Percentiles rank a stretch among this genome's conserved stretches.
Conservation (phyloP, 2,329 filamentous ascomycete species). For the Aspergillus sp. region DNA sequence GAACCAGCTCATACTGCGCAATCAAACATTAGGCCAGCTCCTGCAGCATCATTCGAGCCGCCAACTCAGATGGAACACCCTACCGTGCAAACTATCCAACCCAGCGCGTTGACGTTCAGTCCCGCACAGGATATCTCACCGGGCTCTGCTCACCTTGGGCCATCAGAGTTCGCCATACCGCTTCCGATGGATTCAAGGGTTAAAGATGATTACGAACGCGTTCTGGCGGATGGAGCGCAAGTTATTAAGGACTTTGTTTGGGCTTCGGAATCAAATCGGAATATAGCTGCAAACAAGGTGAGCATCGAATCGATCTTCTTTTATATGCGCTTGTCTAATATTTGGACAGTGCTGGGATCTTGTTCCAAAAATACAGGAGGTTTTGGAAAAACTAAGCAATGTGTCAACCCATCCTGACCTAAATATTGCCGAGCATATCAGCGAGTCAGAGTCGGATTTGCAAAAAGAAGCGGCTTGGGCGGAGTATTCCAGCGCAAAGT, state of each 20-base stretch:
- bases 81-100: constrained; percentile 31
- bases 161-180: constrained; percentile 35
- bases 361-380: constrained; percentile 25
- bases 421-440: constrained; percentile 35
- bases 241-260: constrained; percentile 24
- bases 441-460: constrained; percentile 25
- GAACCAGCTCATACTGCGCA: constrained; percentile 18
- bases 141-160: constrained; percentile 30
- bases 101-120: constrained; percentile 28
- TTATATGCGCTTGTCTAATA: constrained; percentile 9
- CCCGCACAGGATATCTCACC: constrained; percentile 19
- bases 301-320: constrained; percentile 2
- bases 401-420: constrained; percentile 40
- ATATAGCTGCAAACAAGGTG: constrained; percentile 20
- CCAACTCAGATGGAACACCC: constrained; percentile 20
- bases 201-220: constrained; percentile 36
- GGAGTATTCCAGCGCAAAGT: constrained; percentile 43
- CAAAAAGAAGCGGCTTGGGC: constrained; percentile 38
- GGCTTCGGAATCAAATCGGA: constrained; percentile 9
- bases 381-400: constrained; percentile 35
- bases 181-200: constrained; percentile 40
- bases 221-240: constrained; percentile 23
- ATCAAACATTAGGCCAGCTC: constrained; percentile 14
- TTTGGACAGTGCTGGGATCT: constrained; percentile 17
- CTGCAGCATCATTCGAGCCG: constrained; percentile 17